A percentile compares a stretch with the other conserved stretches of the same genome.
Conservation (phyloP, 2,329 filamentous ascomycete genomes). For the Diplodia mutila region DNA sequence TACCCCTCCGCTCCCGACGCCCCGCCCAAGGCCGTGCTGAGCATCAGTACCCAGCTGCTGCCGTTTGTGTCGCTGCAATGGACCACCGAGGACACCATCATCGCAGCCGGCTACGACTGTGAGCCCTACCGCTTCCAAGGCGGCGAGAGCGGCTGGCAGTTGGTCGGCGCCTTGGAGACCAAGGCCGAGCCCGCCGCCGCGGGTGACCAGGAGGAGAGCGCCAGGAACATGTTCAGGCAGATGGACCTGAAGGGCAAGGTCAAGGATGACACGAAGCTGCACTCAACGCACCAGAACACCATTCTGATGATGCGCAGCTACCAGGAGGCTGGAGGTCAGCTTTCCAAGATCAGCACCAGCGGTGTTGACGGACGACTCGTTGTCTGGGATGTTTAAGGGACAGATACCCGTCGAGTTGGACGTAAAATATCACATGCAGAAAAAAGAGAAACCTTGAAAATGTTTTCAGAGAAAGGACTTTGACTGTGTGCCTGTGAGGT, state of each 20-base stretch:
- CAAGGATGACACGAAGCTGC: slow-evolving; percentile 93
- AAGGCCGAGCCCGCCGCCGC: slow-evolving; percentile 57
- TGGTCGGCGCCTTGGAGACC: slow-evolving; percentile 78
- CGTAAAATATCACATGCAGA: not conserved
- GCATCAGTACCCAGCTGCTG: slow-evolving; percentile 83
- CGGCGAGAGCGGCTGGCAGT: slow-evolving; percentile 77
- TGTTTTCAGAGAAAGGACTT: not conserved
- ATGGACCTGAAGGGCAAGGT: slow-evolving; percentile 99
- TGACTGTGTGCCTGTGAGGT: not conserved
- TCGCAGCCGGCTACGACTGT: slow-evolving; percentile 86
- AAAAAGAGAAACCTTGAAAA: not conserved
- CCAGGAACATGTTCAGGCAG: slow-evolving; percentile 96
- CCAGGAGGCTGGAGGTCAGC: slow-evolving; percentile 64
- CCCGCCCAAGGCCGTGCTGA: slow-evolving; percentile 86
- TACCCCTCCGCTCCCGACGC: slow-evolving; percentile 92
- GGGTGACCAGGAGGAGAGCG: slow-evolving; percentile 77
- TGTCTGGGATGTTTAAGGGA: slow-evolving; percentile 49
- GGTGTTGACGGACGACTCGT: slow-evolving; percentile 55
- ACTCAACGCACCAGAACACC: slow-evolving; percentile 96
- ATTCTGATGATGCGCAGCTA: slow-evolving; percentile 83
- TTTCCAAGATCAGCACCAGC: slow-evolving; percentile 77
- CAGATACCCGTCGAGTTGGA: not conserved
- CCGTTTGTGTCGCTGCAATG: slow-evolving; percentile 93
- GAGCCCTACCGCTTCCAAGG: slow-evolving; percentile 91
- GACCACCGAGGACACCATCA: slow-evolving; percentile 89